Evolutionary conservation across 805 yeast genomes (phyloP), one percentile per base, ranked within the genome.

Genomic region (Pichia membranifaciens): DNA sequence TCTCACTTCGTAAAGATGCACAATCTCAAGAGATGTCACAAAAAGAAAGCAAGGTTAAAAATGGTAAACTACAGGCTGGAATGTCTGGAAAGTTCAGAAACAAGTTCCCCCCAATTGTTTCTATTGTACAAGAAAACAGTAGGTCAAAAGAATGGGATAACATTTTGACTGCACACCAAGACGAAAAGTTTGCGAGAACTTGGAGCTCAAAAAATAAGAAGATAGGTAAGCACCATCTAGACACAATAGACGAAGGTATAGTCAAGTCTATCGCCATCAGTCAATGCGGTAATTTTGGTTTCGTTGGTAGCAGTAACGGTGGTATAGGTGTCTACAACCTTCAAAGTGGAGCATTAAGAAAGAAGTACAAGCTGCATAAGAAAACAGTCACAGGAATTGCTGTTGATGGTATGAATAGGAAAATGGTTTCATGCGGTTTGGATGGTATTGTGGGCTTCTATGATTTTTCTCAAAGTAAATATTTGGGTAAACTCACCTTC

Each of bases 21-120:
- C 99, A 93, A 67, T 87, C 96, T 4, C 96, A 87, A 59, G 95
- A 89, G 61, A 69, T 93, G 58, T 89, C 97, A 0, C 97, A 90
- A 66, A 78, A 85, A 54, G 69, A 76, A 18, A 73, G 70, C 9
- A 61, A 59, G 43, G 36, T 54, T 10, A 73, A 72, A 54, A 71
- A 73, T 49, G 77, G 76, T 37, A 64, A 67, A 18, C 59, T 84
- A 54, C 68, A 70, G 44, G 84, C 77, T 5, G 89, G 90, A n/a
- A 62, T 69, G 7, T 69, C 70, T 12, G 66, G 70, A 25, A 69
- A 76, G 28, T 68, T 78, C 57, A 77, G 75, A 50, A 89, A 79
- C 47, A 86, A 87, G 57, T 81, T 87, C 56, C 84, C 96, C 2
- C 93, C 87, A 52, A 79, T 87, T 51, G 70, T 78, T 5, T 71